A percentile compares a stretch with the other conserved stretches of the same genome.
Conservation (phyloP, 352 stramenopile genomes). For the Globisporangium middletonii region DNA sequence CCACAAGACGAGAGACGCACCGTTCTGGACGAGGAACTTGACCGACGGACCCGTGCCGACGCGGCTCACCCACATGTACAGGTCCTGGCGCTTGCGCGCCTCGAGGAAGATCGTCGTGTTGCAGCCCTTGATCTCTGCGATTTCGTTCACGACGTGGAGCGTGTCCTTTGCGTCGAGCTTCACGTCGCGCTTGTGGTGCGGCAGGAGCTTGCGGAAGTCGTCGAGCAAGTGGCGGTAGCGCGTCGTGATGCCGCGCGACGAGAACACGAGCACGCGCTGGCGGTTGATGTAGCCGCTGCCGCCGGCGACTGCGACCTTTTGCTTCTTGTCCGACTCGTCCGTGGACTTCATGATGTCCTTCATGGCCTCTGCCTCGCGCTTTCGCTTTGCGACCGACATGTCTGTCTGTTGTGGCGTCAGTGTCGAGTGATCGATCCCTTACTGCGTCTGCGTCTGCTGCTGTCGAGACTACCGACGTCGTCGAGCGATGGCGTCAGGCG, state of each 20-base stretch:
- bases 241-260: slow-evolving; percentile 89
- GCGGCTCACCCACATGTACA: slow-evolving; percentile 98
- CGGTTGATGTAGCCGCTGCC: slow-evolving; percentile 85
- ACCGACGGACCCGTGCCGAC: slow-evolving; percentile 93
- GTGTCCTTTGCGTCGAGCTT: slow-evolving; percentile 97
- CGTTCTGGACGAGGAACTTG: slow-evolving; percentile 98
- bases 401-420: neutral
- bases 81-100: slow-evolving; percentile 95
- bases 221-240: slow-evolving; percentile 98
- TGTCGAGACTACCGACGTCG: slow-evolving; percentile 7
- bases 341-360: slow-evolving; percentile 15
- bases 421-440: neutral
- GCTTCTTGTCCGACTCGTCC: slow-evolving; percentile 37
- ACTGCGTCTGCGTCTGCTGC: neutral
- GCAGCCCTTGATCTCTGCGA: slow-evolving; percentile 98
- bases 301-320: slow-evolving; percentile 24
- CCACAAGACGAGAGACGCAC: slow-evolving; percentile 18
- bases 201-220: slow-evolving; percentile 96
- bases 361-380: slow-evolving; percentile 17
- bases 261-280: slow-evolving; percentile 91
- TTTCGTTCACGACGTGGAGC: slow-evolving; percentile 96
- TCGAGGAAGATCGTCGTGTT: slow-evolving; percentile 97
- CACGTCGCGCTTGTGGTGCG: slow-evolving; percentile 99
- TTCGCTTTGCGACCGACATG: slow-evolving; percentile 20
- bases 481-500: slow-evolving; percentile 7